Base-by-base conservation (phyloP, 2,329 filamentous ascomycete species). In the Phialophora expanda region DNA sequence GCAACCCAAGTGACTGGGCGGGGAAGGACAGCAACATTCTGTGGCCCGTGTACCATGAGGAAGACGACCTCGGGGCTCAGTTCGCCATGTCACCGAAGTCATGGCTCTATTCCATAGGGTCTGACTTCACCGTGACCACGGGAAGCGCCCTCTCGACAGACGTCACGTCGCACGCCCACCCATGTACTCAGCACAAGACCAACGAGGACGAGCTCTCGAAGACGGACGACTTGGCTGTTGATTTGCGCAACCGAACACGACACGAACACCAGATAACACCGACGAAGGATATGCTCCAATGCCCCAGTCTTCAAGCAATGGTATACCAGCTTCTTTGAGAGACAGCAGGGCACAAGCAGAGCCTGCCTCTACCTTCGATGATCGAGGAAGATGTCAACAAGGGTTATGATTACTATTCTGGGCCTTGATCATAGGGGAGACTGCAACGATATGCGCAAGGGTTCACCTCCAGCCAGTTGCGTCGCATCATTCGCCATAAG, bases 41-140 rank as follows among this genome's bases (percentile, higher is more conserved):
- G 14, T 67, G 67, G 67, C 65, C 64, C 12, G 58, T 60, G 59
- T 64, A 67, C 34, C 67, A 67, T 32, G 56, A 59, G 51, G 65
- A 69, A 26, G 65, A 69, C 56, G 67, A 66, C 41, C 59, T 69
- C 32, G 61, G 61, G 41, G 34, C 64, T 44, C 61, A 66, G 28
- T 67, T 67, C 56, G 54, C 64, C n/a, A 14, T 56, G 30, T 65
- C 66, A 3, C 48, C 66, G 22, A 65, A 56, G n/a, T 67, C 67
- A 12, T 63, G 67, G 30, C 46, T 67, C 14, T 69, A 67, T 62
- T 69, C 67, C 46, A 59, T 69, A 26, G 64, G 58, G 8, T 69
- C 67, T 14, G 54, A 61, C n/a, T 66, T 64, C 24, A 65, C 61
- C 7, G 41, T 62, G 67, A 67, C 7, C 53, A 65, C 30, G 67